These are phyloP conservation scores for Starmerella asiatica DNA, from an alignment of 805 yeast species.

Conservation along the genomic window DNA sequence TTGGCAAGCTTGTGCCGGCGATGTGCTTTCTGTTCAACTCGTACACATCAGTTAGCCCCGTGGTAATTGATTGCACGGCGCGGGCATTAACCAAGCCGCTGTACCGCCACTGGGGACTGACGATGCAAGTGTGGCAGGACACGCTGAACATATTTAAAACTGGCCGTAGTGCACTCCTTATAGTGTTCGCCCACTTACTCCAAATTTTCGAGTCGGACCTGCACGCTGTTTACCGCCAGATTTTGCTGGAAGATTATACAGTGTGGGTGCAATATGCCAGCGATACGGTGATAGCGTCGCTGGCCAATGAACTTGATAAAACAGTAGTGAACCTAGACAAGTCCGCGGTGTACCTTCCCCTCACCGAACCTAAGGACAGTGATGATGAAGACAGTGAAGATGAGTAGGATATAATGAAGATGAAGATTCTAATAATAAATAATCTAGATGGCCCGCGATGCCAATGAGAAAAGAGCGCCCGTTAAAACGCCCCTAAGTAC, in stretches of 20 bases:
- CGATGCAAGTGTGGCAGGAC: constrained; percentile 59
- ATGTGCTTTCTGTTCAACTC: constrained; percentile 51
- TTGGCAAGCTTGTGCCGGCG: constrained; percentile 78
- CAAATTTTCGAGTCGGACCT: constrained; percentile 47
- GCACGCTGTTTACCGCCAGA: constrained; percentile 18
- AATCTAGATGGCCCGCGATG: constrained; percentile 10
- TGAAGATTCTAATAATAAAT: neutral
- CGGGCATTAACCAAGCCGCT: constrained; percentile 71
- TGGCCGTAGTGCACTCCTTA: constrained; percentile 56
- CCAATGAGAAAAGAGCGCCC: constrained; percentile 34
- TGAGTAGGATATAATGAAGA: neutral
- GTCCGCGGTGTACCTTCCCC: constrained; percentile 3
- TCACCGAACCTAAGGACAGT: constrained; percentile 7
- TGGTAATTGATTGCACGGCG: constrained; percentile 49
- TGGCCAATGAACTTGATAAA: constrained; percentile 16
- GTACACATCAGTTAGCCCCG: constrained; percentile 35
- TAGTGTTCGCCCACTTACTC: constrained; percentile 44
- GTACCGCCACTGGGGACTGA: constrained; percentile 54
- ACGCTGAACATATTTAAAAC: constrained; percentile 48
- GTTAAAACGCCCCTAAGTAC: constrained; percentile 47
- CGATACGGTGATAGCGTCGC: constrained; percentile 13
- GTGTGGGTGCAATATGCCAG: constrained; percentile 22
- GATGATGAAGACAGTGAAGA: constrained; percentile 11
- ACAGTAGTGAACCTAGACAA: constrained; percentile 8
- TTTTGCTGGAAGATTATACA: constrained; percentile 20